These are phyloP conservation scores for Phaeosphaeriaceae sp. DNA, from an alignment of 2,329 filamentous ascomycete species.

Conservation along the genomic window DNA sequence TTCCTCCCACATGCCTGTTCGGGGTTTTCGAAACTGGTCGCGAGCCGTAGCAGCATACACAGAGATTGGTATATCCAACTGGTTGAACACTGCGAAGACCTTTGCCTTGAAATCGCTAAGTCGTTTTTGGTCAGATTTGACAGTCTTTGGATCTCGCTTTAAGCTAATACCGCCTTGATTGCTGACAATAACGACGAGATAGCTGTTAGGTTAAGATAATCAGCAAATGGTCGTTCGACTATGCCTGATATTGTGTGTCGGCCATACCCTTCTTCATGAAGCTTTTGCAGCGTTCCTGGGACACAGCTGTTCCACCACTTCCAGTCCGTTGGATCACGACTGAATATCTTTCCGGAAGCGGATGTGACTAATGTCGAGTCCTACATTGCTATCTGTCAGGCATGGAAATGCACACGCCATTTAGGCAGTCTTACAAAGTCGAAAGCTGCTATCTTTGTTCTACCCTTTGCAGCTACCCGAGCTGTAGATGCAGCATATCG, in stretches of 20 bases:
- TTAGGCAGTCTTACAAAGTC: constrained; percentile 43
- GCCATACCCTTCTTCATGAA: constrained; percentile 72
- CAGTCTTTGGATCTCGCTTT: constrained; percentile 72
- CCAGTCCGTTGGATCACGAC: constrained; percentile 78
- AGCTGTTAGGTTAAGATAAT: constrained; percentile 56
- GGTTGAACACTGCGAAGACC: constrained; percentile 69
- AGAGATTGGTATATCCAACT: constrained; percentile 76
- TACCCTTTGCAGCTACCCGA: constrained; percentile 17
- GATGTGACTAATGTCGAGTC: constrained; percentile 88
- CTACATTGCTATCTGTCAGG: constrained; percentile 49
- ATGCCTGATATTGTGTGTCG: constrained; percentile 4
- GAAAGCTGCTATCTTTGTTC: constrained; percentile 45
- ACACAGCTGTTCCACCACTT: constrained; percentile 87
- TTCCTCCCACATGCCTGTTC: constrained; percentile 85
- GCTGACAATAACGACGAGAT: constrained; percentile 78
- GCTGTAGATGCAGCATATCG: constrained; percentile 62
- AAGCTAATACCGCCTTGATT: constrained; percentile 88
- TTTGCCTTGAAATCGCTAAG: constrained; percentile 85
- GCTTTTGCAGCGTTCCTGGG: constrained; percentile 67
- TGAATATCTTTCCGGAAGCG: constrained; percentile 80
- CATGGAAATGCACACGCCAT: neutral
- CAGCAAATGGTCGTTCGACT: constrained; percentile 7
- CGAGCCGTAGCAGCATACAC: constrained; percentile 86
- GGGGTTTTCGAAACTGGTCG: constrained; percentile 85
- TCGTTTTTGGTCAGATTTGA: constrained; percentile 71